Percentiles rank a stretch among this genome's conserved stretches.
Evolutionary conservation across 306 rosid genomes (phyloP).

Genomic region (Lupinus albus): DNA sequence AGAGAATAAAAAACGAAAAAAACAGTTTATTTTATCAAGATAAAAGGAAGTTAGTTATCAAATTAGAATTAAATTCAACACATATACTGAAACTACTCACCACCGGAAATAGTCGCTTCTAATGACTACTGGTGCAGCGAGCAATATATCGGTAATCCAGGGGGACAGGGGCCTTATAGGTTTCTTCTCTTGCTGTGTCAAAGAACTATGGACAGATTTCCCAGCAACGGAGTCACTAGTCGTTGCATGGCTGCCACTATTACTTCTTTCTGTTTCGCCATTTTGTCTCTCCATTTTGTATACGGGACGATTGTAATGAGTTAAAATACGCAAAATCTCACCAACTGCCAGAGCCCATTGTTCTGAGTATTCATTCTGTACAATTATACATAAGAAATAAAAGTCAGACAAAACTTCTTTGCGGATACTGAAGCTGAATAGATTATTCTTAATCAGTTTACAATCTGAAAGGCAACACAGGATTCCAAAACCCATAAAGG

Average conservation of each 20-base stretch:
- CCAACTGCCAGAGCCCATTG: conserved; percentile 99
- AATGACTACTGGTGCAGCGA: conserved; percentile 90
- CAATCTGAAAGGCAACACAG: neutral
- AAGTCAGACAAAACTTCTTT: conserved; percentile 8
- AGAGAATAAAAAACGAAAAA: conserved; percentile 8
- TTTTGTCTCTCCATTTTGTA: conserved; percentile 67
- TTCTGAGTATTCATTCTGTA: conserved; percentile 89
- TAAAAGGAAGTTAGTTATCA: neutral
- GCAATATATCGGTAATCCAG: conserved; percentile 91
- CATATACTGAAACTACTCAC: conserved; percentile 55
- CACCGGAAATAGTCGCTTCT: conserved; percentile 97
- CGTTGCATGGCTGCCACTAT: conserved; percentile 79
- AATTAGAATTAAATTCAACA: neutral
- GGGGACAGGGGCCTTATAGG: conserved; percentile 91
- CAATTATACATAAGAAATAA: conserved; percentile 32
- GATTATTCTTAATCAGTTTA: conserved; percentile 14
- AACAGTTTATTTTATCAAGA: conserved; percentile 3
- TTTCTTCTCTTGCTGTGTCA: conserved; percentile 74
- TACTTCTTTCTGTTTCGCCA: conserved; percentile 80
- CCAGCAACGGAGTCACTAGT: conserved; percentile 66
- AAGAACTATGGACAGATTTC: conserved; percentile 53
- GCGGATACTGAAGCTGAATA: conserved; percentile 21
- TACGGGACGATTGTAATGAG: conserved; percentile 96
- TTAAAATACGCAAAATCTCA: conserved; percentile 87
- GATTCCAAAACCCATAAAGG: conserved; percentile 6